phyloP scores from a whole-genome alignment of 768 basidiomycete species.

The Mycena belliarum region DNA sequence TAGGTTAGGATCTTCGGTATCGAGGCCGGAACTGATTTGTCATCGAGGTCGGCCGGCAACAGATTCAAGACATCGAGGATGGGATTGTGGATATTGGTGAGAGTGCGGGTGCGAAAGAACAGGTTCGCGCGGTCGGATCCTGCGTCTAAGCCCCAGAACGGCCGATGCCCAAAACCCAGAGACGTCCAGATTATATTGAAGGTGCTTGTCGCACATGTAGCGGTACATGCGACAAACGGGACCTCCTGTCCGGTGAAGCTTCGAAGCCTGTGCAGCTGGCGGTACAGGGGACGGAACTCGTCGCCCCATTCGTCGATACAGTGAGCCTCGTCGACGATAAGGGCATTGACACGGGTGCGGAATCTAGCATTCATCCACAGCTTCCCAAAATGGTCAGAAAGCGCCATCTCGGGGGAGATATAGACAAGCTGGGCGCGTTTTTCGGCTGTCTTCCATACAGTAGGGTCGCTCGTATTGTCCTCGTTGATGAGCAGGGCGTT shows the following conservation, averaged over 20 bases:
- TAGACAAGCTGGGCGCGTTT: constrained; percentile 1
- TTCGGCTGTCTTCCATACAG: neutral
- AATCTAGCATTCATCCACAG: constrained; percentile 32
- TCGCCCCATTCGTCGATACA: constrained; percentile 36
- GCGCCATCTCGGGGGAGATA: constrained; percentile 23
- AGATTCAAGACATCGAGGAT: constrained; percentile 23
- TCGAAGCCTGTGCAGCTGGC: constrained; percentile 24
- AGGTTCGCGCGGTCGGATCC: constrained; percentile 30
- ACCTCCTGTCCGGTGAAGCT: constrained; percentile 29
- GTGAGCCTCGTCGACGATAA: constrained; percentile 35
- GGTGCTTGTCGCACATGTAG: constrained; percentile 27
- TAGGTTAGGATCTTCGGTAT: constrained; percentile 23
- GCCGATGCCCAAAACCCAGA: constrained; percentile 29
- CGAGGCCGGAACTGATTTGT: constrained; percentile 3
- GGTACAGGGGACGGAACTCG: constrained; percentile 29
- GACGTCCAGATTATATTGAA: constrained; percentile 27
- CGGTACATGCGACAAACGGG: constrained; percentile 30
- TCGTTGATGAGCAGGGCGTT: constrained; percentile 5
- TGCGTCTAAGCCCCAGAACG: constrained; percentile 36
- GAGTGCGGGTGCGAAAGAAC: constrained; percentile 15
- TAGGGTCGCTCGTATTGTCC: neutral
- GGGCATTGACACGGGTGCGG: constrained; percentile 23
- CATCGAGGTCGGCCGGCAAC: constrained; percentile 13
- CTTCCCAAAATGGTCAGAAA: constrained; percentile 26
- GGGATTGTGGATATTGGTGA: constrained; percentile 17